Evolutionary conservation across 2,329 filamentous ascomycete genomes (phyloP).

Genomic region (Alternaria angustiovoidea): DNA sequence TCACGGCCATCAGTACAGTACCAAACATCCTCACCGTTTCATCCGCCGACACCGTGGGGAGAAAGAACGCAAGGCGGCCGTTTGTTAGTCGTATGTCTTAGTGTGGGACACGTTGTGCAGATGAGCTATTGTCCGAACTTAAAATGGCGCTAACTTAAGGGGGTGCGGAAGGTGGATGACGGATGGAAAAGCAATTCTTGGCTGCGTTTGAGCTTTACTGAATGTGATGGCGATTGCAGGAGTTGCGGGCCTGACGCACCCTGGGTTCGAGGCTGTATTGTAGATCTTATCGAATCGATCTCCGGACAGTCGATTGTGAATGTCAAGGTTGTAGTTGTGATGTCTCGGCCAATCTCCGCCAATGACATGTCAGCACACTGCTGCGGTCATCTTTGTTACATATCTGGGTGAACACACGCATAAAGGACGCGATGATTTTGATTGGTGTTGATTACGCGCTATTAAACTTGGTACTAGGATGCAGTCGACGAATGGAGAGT

Average conservation of each 20-base stretch:
- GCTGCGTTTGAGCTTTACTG: background rate
- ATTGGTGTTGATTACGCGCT: background rate
- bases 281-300: background rate
- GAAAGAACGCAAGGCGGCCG: constrained; percentile 2
- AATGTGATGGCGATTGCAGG: constrained; percentile 1
- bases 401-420: too few species aligned
- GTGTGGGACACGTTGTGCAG: background rate
- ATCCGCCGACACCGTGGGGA: background rate
- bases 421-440: too few species aligned
- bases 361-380: background rate
- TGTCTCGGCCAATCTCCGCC: background rate
- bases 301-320: background rate
- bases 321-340: background rate
- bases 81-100: background rate
- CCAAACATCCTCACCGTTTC: background rate
- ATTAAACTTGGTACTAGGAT: background rate
- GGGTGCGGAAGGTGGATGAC: background rate
- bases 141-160: background rate
- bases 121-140: constrained; percentile 1
- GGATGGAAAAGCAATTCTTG: background rate
- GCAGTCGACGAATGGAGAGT: background rate
- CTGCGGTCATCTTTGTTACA: background rate
- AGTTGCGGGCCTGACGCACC: background rate
- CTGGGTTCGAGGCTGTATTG: background rate
- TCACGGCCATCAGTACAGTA: background rate